Base-by-base conservation (phyloP, 768 basidiomycete species). In the Boletus subparvulus region DNA sequence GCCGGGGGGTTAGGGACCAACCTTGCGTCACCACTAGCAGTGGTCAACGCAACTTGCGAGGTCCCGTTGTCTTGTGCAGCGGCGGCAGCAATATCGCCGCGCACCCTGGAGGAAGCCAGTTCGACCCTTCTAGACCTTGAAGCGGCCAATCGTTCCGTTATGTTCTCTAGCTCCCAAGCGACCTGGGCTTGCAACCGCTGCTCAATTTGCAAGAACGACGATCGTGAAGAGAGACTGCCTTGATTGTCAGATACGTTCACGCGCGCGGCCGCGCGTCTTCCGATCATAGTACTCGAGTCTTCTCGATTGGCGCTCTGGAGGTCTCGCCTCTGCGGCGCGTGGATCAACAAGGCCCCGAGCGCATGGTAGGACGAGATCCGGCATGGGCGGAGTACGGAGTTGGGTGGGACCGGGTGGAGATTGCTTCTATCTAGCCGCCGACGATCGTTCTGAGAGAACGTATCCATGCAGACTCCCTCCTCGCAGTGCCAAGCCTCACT, bases 251-350 rank as follows among this genome's bases (percentile, higher is more conserved):
- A 49, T 37, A 61, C 56, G 32, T 55, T 61, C 19, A 63, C 52
- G 52, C 71, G 71, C 3, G 73, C 73, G 4, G 72, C 68, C 42
- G 74, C 71, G 39, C 70, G 71, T 28, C 73, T 66, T 36, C 71
- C 71, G 17, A 74, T 73, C 69, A 72, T 65, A 5, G 71, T 73
- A 9, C 60, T 69, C 16, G 73, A 59, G 10, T 73, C 71, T 16
- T 74, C 71, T 7, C 54, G 58, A 42, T 50, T 54, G 35, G 49
- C 24, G 24, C 52, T 64, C 39, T 60, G 67, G 42, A 57, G 19
- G 14, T 72, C 66, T 48, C 60, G 62, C 24, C 68, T 59, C 47
- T 63, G 55, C 10, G 26, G 40, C 36, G 24, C 56, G 65, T 10
- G 58, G 51, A 47, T 72, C 66, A 33, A 47, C 41, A 14, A 7